phyloP scores from a whole-genome alignment of 306 rosid genomes.

The Dicorynia guianensis region DNA sequence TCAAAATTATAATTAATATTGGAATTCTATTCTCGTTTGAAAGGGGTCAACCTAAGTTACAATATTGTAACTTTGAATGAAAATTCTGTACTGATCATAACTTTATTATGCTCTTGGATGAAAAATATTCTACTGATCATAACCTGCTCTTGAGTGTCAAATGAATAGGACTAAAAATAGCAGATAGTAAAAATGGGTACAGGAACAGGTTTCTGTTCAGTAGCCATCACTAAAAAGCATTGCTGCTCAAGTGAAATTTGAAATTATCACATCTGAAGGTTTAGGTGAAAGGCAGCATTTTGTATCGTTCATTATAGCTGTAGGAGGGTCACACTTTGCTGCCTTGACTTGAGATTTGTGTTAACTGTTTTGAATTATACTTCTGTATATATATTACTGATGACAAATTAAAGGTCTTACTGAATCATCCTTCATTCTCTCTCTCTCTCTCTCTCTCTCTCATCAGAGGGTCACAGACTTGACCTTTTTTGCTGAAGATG shows the following conservation, averaged over 20 bases:
- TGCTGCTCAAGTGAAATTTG: conserved; percentile 33
- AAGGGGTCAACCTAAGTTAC: conserved; percentile 3
- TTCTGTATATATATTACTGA: conserved; percentile 16
- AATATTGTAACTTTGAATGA: neutral
- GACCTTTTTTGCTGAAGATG: conserved; percentile 99
- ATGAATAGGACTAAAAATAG: neutral
- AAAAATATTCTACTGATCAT: neutral
- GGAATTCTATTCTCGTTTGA: neutral
- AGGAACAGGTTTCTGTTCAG: neutral
- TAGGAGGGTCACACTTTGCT: conserved; percentile 27
- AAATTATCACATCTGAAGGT: conserved; percentile 17
- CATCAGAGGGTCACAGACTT: conserved; percentile 98
- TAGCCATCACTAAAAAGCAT: neutral
- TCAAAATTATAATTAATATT: neutral
- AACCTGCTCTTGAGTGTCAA: conserved; percentile 20
- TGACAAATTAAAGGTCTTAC: neutral
- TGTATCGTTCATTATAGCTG: conserved; percentile 20
- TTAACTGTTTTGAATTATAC: conserved; percentile 3
- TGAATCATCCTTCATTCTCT: conserved; percentile 21
- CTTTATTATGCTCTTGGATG: conserved; percentile 14
- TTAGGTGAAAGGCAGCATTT: conserved; percentile 26
- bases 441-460: conserved; percentile 34
- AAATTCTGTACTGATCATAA: neutral
- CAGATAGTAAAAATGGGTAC: conserved; percentile 22
- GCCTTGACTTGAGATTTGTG: neutral